These are phyloP conservation scores for Tetrapisispora iriomotensis DNA, from an alignment of 805 yeast genomes.

Conservation along the genomic window DNA sequence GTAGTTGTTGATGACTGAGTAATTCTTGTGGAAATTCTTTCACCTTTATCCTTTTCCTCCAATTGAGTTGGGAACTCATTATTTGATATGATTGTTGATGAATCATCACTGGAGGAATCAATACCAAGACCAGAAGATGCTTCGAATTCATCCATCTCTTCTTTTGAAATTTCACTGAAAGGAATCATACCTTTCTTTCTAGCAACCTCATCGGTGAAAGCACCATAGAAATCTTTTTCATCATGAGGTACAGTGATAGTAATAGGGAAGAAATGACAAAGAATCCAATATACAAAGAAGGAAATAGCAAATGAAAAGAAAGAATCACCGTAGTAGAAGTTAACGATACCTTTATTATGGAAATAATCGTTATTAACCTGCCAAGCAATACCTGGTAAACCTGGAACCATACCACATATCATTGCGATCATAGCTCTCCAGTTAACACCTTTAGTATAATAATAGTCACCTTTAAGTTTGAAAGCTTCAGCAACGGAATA, in stretches of 20 bases:
- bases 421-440: slow-evolving; percentile 30
- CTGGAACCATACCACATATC: slow-evolving; percentile 35
- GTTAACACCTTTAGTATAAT: slow-evolving; percentile 32
- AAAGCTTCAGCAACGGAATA: slow-evolving; percentile 28
- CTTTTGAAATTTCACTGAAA: slow-evolving; percentile 22
- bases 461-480: slow-evolving; percentile 28
- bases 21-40: neutral
- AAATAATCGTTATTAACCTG: slow-evolving; percentile 25
- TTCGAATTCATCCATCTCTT: slow-evolving; percentile 11
- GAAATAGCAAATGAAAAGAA: slow-evolving; percentile 35
- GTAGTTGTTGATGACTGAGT: no score
- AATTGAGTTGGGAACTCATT: neutral
- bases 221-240: slow-evolving; percentile 32
- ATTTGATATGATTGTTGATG: neutral
- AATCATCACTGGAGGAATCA: neutral
- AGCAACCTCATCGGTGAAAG: slow-evolving; percentile 32
- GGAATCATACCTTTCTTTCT: slow-evolving; percentile 27
- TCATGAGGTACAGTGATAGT: slow-evolving; percentile 30
- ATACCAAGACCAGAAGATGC: neutral
- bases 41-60: neutral
- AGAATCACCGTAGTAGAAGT: slow-evolving; percentile 37
- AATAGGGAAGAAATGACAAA: slow-evolving; percentile 32
- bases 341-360: slow-evolving; percentile 30
- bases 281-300: slow-evolving; percentile 30
- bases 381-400: slow-evolving; percentile 40